Percentiles rank a stretch among this genome's conserved stretches.
Evolutionary conservation across 257 asterid species (phyloP).

Genomic region (Rehmannia glutinosa): DNA sequence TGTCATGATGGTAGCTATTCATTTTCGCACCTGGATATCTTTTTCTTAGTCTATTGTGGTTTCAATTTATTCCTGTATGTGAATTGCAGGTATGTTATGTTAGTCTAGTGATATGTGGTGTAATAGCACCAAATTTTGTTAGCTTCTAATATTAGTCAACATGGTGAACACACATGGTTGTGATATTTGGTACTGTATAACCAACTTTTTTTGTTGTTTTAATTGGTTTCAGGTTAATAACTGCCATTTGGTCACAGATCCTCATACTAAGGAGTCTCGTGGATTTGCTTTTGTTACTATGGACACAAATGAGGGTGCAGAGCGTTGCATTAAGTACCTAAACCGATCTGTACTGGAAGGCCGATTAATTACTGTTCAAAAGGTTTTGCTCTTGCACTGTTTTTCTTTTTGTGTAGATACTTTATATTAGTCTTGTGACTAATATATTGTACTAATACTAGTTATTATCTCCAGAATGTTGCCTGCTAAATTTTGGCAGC

Average conservation of each 20-base stretch:
- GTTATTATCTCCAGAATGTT: conserved; percentile 19
- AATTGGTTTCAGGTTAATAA: conserved; percentile 9
- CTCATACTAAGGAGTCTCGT: conserved; percentile 26
- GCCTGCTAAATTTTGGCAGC: too few relatives aligned
- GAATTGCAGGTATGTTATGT: too few relatives aligned
- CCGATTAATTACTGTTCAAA: conserved; percentile 20
- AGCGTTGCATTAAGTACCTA: conserved; percentile 11
- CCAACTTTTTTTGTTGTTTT: neutral
- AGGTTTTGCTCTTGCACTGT: conserved; percentile 5
- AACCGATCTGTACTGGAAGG: conserved; percentile 25
- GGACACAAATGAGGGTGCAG: conserved; percentile 15
- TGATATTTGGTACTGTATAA: neutral
- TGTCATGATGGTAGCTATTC: too few relatives aligned
- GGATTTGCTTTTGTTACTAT: conserved; percentile 24
- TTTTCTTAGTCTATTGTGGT: too few relatives aligned
- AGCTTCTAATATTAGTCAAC: neutral
- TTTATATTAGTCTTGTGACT: conserved; percentile 1
- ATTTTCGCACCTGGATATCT: too few relatives aligned
- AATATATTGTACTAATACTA: conserved; percentile 2
- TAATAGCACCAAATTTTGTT: too few relatives aligned
- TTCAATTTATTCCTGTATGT: too few relatives aligned
- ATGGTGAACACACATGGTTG: neutral
- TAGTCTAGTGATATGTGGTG: neutral
- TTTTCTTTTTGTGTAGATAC: neutral
- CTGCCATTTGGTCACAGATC: conserved; percentile 23